These are phyloP conservation scores for Trebouxia sp. DNA, from an alignment of 139 green algal species.

Conservation along the genomic window DNA sequence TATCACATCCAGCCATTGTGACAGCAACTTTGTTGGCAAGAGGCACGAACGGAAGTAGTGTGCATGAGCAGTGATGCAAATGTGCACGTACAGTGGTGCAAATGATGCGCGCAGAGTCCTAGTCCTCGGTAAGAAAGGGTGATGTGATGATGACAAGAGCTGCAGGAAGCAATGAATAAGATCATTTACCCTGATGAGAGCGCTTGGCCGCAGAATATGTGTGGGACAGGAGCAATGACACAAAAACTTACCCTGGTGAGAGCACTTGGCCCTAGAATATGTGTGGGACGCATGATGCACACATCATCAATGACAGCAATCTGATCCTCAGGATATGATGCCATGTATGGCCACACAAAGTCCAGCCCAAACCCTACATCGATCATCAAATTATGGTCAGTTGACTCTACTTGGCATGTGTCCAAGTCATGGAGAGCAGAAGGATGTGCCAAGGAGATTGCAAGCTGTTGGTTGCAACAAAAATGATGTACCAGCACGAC, in stretches of 20 bases:
- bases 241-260: conserved; percentile 1
- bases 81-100: background rate
- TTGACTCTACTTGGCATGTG: no score
- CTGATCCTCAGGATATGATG: conserved; percentile 36
- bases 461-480: no score
- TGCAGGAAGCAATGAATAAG: background rate
- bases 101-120: no score
- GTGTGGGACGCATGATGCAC: conserved; percentile 39
- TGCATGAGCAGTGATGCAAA: background rate
- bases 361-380: conserved; percentile 42
- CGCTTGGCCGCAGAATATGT: no score
- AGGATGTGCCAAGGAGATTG: no score
- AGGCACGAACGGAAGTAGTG: no score
- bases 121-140: no score
- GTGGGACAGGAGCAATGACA: background rate
- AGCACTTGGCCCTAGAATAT: conserved; percentile 3
- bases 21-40: no score
- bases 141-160: background rate
- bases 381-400: background rate
- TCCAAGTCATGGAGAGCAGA: no score
- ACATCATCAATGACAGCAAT: conserved; percentile 44
- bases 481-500: no score
- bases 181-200: background rate
- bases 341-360: conserved; percentile 48
- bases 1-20: background rate